These are phyloP conservation scores for Aspergillus sergii DNA, from an alignment of 2,329 filamentous ascomycete genomes.

Conservation along the genomic window DNA sequence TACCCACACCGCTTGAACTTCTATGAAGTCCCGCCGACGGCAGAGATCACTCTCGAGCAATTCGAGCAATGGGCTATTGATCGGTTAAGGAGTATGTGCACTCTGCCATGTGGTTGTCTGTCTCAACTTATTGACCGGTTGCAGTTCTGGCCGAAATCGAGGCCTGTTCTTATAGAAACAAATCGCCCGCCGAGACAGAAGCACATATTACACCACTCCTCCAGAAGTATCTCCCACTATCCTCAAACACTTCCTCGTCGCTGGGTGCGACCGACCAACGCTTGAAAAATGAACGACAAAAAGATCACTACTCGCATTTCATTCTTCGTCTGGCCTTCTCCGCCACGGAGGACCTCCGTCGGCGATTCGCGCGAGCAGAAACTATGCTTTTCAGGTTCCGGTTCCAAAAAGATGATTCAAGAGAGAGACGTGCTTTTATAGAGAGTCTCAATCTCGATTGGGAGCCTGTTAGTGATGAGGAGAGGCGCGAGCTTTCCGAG, in stretches of 20 bases:
- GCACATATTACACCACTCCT: slow-evolving; percentile 83
- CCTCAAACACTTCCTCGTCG: slow-evolving; percentile 69
- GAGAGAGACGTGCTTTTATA: slow-evolving; percentile 76
- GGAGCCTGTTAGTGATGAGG: slow-evolving; percentile 78
- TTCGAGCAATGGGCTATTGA: slow-evolving; percentile 99
- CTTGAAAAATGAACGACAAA: slow-evolving; percentile 75
- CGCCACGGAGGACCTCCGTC: slow-evolving; percentile 83
- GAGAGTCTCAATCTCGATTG: slow-evolving; percentile 77
- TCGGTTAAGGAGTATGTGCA: slow-evolving; percentile 69
- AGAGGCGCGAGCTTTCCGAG: slow-evolving; percentile 68
- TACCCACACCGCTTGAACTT: slow-evolving; percentile 91
- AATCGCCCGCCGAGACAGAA: slow-evolving; percentile 76
- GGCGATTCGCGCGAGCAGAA: slow-evolving; percentile 84
- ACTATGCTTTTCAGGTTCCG: slow-evolving; percentile 85
- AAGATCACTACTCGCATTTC: slow-evolving; percentile 97
- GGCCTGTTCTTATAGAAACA: slow-evolving; percentile 93
- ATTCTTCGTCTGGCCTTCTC: slow-evolving; percentile 93
- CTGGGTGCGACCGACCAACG: slow-evolving; percentile 51
- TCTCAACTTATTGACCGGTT: slow-evolving; percentile 6
- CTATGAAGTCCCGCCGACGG: slow-evolving; percentile 83
- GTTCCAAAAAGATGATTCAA: slow-evolving; percentile 73
- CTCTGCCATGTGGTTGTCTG: background rate
- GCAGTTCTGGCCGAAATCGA: slow-evolving; percentile 62
- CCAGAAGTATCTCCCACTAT: slow-evolving; percentile 82
- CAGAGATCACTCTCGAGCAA: slow-evolving; percentile 92